Base-by-base conservation (phyloP, 305 asterid species). In the Plantago coronopus region DNA sequence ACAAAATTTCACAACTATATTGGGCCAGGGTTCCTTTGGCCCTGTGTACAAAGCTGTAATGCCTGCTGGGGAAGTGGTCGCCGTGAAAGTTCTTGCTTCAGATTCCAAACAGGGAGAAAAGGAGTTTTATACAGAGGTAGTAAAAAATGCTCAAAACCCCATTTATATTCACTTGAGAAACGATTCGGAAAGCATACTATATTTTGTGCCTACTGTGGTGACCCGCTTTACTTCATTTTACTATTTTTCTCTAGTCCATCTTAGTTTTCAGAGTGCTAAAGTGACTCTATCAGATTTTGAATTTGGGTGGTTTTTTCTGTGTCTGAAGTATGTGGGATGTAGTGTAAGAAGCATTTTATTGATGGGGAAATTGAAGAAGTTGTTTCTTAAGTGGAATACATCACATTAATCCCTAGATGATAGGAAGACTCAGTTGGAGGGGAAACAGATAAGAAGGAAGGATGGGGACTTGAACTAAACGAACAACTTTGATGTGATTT, bases 1-100 rank as follows among this genome's bases (percentile, higher is more conserved):
- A 31, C 78, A 79, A 48, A 86, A 84, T 77, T 94, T 94, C 80
- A 83, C 97, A 22, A 86, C 90, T 29, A 61, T 85, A 49, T 65
- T 94, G 65, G 99, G 99, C 47, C 84, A 94, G 79, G 97, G 99
- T 64, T 94, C 99, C 18, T 94, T 89, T 69, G 99, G 99, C 46
- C 97, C 93, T 0, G 99, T 89, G 57, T 94, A 83, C 74, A 89
- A 85, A 81, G 99, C 97, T 77, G 58, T 63, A 69, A 76, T 89
- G 96, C 87, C 93, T 46, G 73, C 79, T 58, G 97, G 95, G 48
- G 93, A 71, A 63, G 93, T 83, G 74, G 90, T 88, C 75, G 99
- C 99, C 54, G 99, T 89, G 59, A 94, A 94, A 78, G 97, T 82
- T 79, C 96, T 94, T 69, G 97, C 95, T 66, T 83, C 96, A 47